Percentiles rank a stretch among this genome's conserved stretches.
Conservation (phyloP, 441 rosid genomes). For the Biscutella laevigata region DNA sequence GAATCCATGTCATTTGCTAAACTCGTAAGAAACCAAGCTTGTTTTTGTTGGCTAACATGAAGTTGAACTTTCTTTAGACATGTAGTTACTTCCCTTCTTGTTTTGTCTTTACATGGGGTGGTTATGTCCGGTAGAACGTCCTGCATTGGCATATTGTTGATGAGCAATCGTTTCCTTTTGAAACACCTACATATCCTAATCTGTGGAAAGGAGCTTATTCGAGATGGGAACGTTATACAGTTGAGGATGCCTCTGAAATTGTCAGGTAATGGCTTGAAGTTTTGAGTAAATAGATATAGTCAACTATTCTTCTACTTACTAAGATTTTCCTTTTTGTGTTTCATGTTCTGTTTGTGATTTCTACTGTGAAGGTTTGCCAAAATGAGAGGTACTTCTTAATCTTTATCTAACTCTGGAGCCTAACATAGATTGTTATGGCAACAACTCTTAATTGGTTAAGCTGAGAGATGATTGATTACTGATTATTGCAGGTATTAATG, state of each 20-base stretch:
- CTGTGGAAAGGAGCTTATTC: slow-evolving; percentile 90
- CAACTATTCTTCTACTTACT: neutral
- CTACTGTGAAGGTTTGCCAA: slow-evolving; percentile 69
- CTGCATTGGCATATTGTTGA: slow-evolving; percentile 98
- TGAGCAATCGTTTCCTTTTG: slow-evolving; percentile 83
- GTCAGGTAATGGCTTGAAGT: slow-evolving; percentile 46
- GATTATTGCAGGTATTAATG: slow-evolving; percentile 62
- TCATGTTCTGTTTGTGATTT: slow-evolving; percentile 25
- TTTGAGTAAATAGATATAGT: slow-evolving; percentile 2
- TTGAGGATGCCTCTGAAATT: slow-evolving; percentile 83
- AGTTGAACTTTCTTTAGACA: slow-evolving; percentile 10
- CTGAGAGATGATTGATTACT: slow-evolving; percentile 1
- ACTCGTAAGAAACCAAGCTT: slow-evolving; percentile 51
- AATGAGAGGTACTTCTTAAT: slow-evolving; percentile 56
- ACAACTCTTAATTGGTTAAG: neutral
- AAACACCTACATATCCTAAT: slow-evolving; percentile 73
- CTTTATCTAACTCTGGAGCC: neutral
- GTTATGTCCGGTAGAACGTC: slow-evolving; percentile 68
- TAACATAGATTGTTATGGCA: neutral
- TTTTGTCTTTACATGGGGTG: slow-evolving; percentile 28
- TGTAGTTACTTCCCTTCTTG: slow-evolving; percentile 19
- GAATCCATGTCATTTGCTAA: slow-evolving; percentile 96
- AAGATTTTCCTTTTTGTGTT: neutral
- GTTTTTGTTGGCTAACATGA: slow-evolving; percentile 10
- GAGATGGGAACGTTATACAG: slow-evolving; percentile 78